Percentiles rank a stretch among this genome's conserved stretches.
Conservation (phyloP, 2,329 filamentous ascomycete species). For the Ascochyta lentis region DNA sequence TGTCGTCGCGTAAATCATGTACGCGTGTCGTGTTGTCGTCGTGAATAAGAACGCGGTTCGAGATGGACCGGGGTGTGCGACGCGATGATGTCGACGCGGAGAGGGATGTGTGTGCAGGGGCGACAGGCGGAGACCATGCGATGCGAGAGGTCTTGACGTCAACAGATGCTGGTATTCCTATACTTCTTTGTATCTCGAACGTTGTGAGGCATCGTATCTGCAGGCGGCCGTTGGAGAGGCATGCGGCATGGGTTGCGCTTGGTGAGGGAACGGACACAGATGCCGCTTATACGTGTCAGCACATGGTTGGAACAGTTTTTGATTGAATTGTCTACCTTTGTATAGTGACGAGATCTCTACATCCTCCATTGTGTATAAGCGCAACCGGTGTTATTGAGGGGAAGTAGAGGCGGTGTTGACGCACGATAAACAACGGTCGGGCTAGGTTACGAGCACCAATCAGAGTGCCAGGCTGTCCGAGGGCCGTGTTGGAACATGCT, state of each 20-base stretch:
- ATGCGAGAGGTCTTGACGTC: constrained; percentile 40
- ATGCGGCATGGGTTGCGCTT: constrained; percentile 48
- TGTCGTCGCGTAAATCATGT: constrained; percentile 51
- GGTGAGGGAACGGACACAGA: constrained; percentile 48
- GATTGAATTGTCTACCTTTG: constrained; percentile 29
- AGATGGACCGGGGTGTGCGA: constrained; percentile 24
- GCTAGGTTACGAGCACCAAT: constrained; percentile 4
- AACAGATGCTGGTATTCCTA: constrained; percentile 42
- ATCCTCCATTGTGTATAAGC: constrained; percentile 32
- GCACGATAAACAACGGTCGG: constrained; percentile 37
- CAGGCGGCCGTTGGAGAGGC: constrained; percentile 47
- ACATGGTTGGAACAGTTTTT: background rate
- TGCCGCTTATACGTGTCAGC: constrained; percentile 34
- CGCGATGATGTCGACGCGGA: constrained; percentile 30
- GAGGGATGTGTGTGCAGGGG: constrained; percentile 6
- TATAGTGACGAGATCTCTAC: constrained; percentile 40
- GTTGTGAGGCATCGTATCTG: constrained; percentile 49
- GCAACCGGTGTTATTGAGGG: constrained; percentile 8
- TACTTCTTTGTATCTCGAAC: constrained; percentile 46
- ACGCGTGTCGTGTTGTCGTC: constrained; percentile 51
- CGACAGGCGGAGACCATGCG: constrained; percentile 46
- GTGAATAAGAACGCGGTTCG: constrained; percentile 50
- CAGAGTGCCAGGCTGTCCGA: constrained; percentile 11
- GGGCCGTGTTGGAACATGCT: background rate
- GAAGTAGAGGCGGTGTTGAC: constrained; percentile 29